Base-by-base conservation (phyloP, 2,329 filamentous ascomycete species). In the Plectosphaerella sp. region DNA sequence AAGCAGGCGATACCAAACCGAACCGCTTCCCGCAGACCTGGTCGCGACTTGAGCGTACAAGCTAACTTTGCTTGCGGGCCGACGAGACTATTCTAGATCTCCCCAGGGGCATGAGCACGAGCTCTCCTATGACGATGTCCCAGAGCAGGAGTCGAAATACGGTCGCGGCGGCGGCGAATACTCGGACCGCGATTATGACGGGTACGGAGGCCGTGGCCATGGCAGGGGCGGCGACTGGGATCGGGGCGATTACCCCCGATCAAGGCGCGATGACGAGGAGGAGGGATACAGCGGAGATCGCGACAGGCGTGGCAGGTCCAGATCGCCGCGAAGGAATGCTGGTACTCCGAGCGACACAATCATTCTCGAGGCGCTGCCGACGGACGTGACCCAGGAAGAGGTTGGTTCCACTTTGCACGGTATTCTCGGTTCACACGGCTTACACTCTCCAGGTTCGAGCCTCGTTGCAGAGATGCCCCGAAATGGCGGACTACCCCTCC, bases 341-440 rank as follows among this genome's bases (percentile, higher is more conserved):
- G 72, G 72, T 47, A 62, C 59, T 52, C 76, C 76, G 33, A 77
- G 70, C 57, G 72, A 78, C 55, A 80, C 76, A 35, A 69, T 83
- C 49, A 79, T 83, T 50, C 67, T 83, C 43, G 79, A 83, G 60
- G 78, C 78, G 50, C 59, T 83, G 51, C 76, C 78, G 33, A 62
- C 68, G 52, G 72, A 73, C 51, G 68, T 79, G 54, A 74, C 75
- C 53, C 69, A 76, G 64, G 70, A 72, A 63, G 76, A 80, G 68
- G 78, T 82, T 73, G 67, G 76, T 65, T 59, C 57, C 60, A 61
- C 24, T 2, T 33, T 16, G 5, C 18, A 14, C 6, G 7, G 46
- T 25, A 4, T 9, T 25, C 10, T 42, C 36, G 12, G 20, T 9
- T 24, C 10, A 14, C 11, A 10, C 12, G 16, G 20, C 10, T 37